Evolutionary conservation across 2,329 filamentous ascomycete species (phyloP).

Genomic region (Aspergillus sp.): DNA sequence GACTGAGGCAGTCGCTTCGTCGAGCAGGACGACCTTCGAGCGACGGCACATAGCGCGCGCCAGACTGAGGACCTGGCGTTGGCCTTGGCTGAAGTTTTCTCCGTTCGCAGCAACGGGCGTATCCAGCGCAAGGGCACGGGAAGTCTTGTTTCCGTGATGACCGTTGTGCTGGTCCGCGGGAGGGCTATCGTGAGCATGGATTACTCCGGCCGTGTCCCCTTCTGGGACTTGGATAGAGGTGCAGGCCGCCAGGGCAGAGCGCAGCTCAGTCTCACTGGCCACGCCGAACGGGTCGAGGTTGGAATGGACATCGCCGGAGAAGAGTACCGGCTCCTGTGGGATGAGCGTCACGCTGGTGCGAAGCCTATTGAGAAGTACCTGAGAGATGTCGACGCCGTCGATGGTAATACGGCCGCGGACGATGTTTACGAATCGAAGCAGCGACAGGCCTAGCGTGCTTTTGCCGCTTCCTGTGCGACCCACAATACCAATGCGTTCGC

Average conservation of each 20-base stretch:
- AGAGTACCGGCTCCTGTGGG: conserved; percentile 59
- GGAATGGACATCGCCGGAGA: conserved; percentile 57
- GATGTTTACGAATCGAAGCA: conserved; percentile 55
- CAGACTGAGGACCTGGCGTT: conserved; percentile 62
- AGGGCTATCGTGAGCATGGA: neutral
- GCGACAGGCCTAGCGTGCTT: conserved; percentile 50
- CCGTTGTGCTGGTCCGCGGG: neutral
- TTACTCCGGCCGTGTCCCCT: conserved; percentile 15
- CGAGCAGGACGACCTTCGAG: conserved; percentile 59
- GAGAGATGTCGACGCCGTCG: conserved; percentile 57
- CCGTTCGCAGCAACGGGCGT: conserved; percentile 58
- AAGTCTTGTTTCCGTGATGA: conserved; percentile 6
- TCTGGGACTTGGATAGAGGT: conserved; percentile 33
- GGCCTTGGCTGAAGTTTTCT: conserved; percentile 50
- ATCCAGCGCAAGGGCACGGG: conserved; percentile 39
- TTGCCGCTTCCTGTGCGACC: conserved; percentile 36
- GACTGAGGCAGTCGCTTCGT: conserved; percentile 65
- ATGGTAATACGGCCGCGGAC: conserved; percentile 53
- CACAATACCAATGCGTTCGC: conserved; percentile 28
- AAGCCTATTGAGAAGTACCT: conserved; percentile 50
- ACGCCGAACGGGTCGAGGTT: conserved; percentile 61
- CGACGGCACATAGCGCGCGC: conserved; percentile 59
- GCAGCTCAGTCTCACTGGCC: conserved; percentile 50
- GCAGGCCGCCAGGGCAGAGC: conserved; percentile 25
- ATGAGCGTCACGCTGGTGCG: conserved; percentile 59